Conservation (phyloP, 2,329 filamentous ascomycete genomes). For the Spiromastix sp. region DNA sequence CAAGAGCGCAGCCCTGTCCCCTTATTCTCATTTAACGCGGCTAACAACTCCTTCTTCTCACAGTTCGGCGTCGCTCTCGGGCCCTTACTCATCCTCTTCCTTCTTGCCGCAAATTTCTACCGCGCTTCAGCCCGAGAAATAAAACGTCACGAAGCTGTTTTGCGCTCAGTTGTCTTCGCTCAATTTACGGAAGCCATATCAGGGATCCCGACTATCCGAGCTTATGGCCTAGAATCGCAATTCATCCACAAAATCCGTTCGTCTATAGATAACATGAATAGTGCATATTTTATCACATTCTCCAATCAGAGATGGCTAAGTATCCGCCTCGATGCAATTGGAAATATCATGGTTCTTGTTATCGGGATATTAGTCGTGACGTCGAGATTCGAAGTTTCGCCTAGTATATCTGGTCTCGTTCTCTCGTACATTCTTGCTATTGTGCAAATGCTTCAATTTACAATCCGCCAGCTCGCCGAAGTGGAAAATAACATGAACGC, state of each 20-base stretch:
- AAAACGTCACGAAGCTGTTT: constrained; percentile 84
- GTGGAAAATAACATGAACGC: constrained; percentile 98
- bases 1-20: not conserved
- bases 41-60: constrained; percentile 1
- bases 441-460: constrained; percentile 93
- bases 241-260: constrained; percentile 61
- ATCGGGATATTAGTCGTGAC: constrained; percentile 87
- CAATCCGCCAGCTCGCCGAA: constrained; percentile 83
- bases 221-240: constrained; percentile 69
- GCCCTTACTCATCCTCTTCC: constrained; percentile 63
- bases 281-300: constrained; percentile 89
- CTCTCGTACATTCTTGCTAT: constrained; percentile 89
- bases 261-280: constrained; percentile 83
- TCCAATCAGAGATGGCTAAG: constrained; percentile 93
- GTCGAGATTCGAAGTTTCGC: constrained; percentile 72
- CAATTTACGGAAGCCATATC: constrained; percentile 83
- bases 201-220: constrained; percentile 67
- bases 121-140: constrained; percentile 83
- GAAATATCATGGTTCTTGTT: constrained; percentile 74
- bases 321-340: constrained; percentile 72
- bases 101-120: constrained; percentile 80
- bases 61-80: constrained; percentile 59
- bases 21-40: not conserved
- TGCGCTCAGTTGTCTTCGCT: constrained; percentile 80
- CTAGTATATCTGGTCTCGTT: constrained; percentile 77